phyloP scores from a whole-genome alignment of 305 asterid genomes.

The Fraxinus paxiana region DNA sequence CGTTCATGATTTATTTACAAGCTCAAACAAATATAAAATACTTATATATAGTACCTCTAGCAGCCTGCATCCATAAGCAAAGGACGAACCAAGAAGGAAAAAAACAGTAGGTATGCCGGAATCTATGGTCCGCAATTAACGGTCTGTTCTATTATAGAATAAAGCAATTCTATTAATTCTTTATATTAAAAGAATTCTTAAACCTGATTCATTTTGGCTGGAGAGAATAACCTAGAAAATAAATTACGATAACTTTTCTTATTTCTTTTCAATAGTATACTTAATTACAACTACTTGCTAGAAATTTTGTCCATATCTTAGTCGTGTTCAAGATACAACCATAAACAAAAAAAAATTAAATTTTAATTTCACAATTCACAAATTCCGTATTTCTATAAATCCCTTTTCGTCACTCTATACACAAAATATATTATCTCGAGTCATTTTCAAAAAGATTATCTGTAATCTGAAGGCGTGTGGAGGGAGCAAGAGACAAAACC shows the following conservation, averaged over 20 bases:
- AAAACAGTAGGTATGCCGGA: background rate
- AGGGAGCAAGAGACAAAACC: background rate
- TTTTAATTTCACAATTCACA: background rate
- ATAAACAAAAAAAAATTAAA: background rate
- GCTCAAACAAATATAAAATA: no score
- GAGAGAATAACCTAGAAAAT: background rate
- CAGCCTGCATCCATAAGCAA: background rate
- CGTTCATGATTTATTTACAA: background rate
- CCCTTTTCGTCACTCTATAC: background rate
- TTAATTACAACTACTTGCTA: background rate
- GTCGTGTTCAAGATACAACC: background rate
- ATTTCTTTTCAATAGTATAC: background rate
- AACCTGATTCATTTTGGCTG: background rate
- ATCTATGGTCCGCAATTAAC: slow-evolving; percentile 15
- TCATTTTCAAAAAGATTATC: background rate
- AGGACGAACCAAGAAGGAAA: background rate
- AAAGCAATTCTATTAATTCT: background rate
- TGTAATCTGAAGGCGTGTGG: background rate
- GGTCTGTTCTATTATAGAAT: background rate
- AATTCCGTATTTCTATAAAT: background rate
- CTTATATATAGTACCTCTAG: background rate
- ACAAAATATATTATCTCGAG: background rate
- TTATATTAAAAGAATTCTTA: background rate
- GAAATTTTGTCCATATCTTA: background rate
- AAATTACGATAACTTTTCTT: background rate